Conservation (phyloP, 371 early-diverging fungal genomes). For the Mortierella sp. region DNA sequence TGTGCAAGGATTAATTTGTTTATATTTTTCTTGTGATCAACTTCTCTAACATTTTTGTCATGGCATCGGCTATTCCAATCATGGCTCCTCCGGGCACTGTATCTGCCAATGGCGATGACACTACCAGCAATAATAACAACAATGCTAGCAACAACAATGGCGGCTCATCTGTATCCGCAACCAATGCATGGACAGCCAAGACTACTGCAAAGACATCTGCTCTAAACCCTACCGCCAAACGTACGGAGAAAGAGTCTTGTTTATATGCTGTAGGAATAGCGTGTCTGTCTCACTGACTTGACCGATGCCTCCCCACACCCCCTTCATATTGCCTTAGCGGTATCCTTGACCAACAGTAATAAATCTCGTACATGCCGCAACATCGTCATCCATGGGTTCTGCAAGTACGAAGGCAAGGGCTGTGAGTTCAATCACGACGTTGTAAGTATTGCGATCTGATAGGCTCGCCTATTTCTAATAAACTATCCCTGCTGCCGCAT, state of each 20-base stretch:
- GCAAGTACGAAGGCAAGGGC: slow-evolving; percentile 87
- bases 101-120: slow-evolving; percentile 30
- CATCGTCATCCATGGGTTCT: slow-evolving; percentile 88
- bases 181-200: slow-evolving; percentile 34
- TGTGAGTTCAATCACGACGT: slow-evolving; percentile 89
- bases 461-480: neutral
- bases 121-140: neutral
- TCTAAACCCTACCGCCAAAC: slow-evolving; percentile 53
- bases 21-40: slow-evolving; percentile 1
- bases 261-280: slow-evolving; percentile 1
- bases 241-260: slow-evolving; percentile 39
- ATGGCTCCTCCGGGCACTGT: slow-evolving; percentile 61
- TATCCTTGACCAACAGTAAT: slow-evolving; percentile 56
- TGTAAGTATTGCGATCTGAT: slow-evolving; percentile 55
- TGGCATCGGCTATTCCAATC: slow-evolving; percentile 72
- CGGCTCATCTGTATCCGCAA: slow-evolving; percentile 14
- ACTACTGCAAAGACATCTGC: slow-evolving; percentile 35
- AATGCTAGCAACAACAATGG: neutral
- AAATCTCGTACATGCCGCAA: slow-evolving; percentile 79
- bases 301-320: slow-evolving; percentile 3
- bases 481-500: neutral
- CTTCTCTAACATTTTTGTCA: slow-evolving; percentile 23
- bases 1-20: neutral
- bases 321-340: slow-evolving; percentile 28
- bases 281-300: slow-evolving; percentile 4